A percentile compares a stretch with the other conserved stretches of the same genome.
Evolutionary conservation across 768 basidiomycete genomes (phyloP).

Genomic region (Naganishia kalamii): DNA sequence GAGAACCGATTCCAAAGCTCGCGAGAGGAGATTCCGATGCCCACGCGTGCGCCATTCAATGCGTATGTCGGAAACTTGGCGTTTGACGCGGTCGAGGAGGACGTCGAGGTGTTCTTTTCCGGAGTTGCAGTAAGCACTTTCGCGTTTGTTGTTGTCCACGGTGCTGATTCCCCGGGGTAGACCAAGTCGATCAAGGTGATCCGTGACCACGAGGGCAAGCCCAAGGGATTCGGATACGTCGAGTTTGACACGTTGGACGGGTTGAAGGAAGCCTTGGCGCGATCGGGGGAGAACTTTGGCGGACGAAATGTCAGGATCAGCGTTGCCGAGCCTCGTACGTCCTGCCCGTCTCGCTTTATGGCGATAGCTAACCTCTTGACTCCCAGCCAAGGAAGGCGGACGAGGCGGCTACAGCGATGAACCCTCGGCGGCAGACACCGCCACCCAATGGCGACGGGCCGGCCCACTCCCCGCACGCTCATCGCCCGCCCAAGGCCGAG

Average conservation of each 20-base stretch:
- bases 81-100: conserved; percentile 80
- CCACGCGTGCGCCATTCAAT: conserved; percentile 86
- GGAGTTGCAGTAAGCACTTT: conserved; percentile 26
- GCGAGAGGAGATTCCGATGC: conserved; percentile 85
- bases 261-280: conserved; percentile 72
- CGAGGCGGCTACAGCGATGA: conserved; percentile 50
- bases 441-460: conserved; percentile 76
- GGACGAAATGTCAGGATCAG: conserved; percentile 79
- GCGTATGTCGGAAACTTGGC: conserved; percentile 94
- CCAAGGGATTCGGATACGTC: conserved; percentile 96
- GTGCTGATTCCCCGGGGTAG: conserved; percentile 46
- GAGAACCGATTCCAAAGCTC: conserved; percentile 16
- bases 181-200: conserved; percentile 85
- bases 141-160: neutral
- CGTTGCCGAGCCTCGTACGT: conserved; percentile 93
- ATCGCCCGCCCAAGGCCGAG: conserved; percentile 49
- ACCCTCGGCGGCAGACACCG: conserved; percentile 69
- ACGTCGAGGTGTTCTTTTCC: conserved; percentile 73
- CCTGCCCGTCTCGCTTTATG: conserved; percentile 3
- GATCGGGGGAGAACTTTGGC: conserved; percentile 63
- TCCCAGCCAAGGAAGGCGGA: conserved; percentile 62
- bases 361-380: neutral
- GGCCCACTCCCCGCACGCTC: conserved; percentile 62
- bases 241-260: conserved; percentile 85
- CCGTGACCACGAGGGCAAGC: conserved; percentile 83